These are phyloP conservation scores for Clarireedia homoeocarpa DNA, from an alignment of 2,329 filamentous ascomycete species.

Conservation along the genomic window DNA sequence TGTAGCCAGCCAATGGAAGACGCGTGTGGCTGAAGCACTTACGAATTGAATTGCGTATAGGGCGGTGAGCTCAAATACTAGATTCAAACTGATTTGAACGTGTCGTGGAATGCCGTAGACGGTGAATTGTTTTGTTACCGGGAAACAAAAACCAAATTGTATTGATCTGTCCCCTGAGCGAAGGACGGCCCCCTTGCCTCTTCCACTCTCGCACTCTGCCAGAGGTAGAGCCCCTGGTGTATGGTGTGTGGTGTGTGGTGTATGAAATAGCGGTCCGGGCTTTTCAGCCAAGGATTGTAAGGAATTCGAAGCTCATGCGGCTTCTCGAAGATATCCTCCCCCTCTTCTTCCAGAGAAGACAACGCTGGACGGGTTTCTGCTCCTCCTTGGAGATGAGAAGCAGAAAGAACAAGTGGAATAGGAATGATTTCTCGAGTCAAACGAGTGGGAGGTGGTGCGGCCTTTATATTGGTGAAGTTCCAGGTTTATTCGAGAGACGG, in stretches of 20 bases:
- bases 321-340: not conserved
- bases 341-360: not conserved
- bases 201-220: not conserved
- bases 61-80: not conserved
- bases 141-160: not conserved
- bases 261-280: constrained; percentile 5
- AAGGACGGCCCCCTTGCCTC: constrained; percentile 3
- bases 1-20: not conserved
- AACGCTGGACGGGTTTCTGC: no score
- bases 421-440: not conserved
- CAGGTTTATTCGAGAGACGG: not conserved
- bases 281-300: constrained; percentile 3
- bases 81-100: not conserved
- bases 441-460: not conserved
- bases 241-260: no score
- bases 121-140: not conserved
- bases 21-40: not conserved
- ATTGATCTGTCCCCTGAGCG: constrained; percentile 1
- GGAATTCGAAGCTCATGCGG: constrained; percentile 8
- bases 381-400: not conserved
- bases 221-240: not conserved
- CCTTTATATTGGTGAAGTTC: constrained; percentile 1
- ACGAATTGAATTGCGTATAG: not conserved
- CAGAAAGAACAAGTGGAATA: not conserved
- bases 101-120: not conserved